Percentiles rank a stretch among this genome's conserved stretches.
phyloP scores from a whole-genome alignment of 1,284 basidiomycete species.

The Hemileia vastatrix region DNA sequence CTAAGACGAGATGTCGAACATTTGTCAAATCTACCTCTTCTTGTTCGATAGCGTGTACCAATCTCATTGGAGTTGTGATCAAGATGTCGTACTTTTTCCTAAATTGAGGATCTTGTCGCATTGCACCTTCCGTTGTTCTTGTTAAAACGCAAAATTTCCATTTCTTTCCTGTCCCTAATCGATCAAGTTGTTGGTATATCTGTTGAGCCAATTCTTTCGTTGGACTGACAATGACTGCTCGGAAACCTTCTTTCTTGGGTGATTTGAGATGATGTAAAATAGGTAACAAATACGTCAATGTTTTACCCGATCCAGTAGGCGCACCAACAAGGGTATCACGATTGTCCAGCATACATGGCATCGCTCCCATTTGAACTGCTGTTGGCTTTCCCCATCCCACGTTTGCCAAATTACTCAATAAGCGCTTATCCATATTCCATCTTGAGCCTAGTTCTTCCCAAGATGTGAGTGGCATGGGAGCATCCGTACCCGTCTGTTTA shows the following conservation, averaged over 20 bases:
- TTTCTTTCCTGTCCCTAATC: neutral
- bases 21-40: slow-evolving; percentile 60
- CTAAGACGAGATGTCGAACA: slow-evolving; percentile 70
- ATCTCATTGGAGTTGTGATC: slow-evolving; percentile 66
- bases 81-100: too few species aligned
- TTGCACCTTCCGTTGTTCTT: neutral
- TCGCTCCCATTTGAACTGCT: slow-evolving; percentile 38
- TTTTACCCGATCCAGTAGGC: slow-evolving; percentile 90
- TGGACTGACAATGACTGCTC: neutral
- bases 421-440: too few species aligned
- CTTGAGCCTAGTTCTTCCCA: too few species aligned
- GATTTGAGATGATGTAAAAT: slow-evolving; percentile 49
- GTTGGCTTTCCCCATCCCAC: too few species aligned
- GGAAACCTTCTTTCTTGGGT: too few species aligned
- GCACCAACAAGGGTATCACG: slow-evolving; percentile 76
- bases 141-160: neutral
- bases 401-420: too few species aligned
- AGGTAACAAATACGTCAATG: slow-evolving; percentile 75
- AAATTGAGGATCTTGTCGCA: neutral
- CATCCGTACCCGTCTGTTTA: too few species aligned
- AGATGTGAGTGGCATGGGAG: too few species aligned
- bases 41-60: slow-evolving; percentile 63
- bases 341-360: slow-evolving; percentile 42
- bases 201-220: slow-evolving; percentile 3
- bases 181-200: neutral